Conservation (phyloP, 768 basidiomycete species). For the Gloeostereum incarnatum region DNA sequence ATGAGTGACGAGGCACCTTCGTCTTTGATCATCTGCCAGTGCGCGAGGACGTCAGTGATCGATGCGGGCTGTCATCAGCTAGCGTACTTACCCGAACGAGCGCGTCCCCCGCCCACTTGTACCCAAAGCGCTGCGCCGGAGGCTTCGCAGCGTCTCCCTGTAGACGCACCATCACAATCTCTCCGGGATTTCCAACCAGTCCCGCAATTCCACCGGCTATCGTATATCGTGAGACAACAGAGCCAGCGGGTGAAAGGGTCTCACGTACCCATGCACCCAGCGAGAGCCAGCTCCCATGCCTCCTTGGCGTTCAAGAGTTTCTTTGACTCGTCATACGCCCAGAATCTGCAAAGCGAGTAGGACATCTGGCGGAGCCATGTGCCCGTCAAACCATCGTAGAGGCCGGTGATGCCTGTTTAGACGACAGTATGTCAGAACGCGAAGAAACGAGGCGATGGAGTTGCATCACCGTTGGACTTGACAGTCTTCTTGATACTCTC, state of each 20-base stretch:
- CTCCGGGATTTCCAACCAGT: conserved; percentile 82
- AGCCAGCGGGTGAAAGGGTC: background rate
- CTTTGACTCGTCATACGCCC: conserved; percentile 90
- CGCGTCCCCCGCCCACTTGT: conserved; percentile 85
- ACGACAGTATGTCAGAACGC: conserved; percentile 8
- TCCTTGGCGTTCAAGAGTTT: conserved; percentile 66
- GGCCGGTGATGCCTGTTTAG: conserved; percentile 46
- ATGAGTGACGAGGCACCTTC: conserved; percentile 71
- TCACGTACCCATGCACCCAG: conserved; percentile 78
- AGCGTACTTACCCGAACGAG: conserved; percentile 60
- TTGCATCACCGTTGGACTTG: conserved; percentile 54
- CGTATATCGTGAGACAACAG: background rate
- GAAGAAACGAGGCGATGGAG: conserved; percentile 31
- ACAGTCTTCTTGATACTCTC: conserved; percentile 77
- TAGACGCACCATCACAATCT: conserved; percentile 80
- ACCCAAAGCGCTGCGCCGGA: conserved; percentile 81
- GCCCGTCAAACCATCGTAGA: conserved; percentile 82
- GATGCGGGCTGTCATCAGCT: background rate
- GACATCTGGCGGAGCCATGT: conserved; percentile 92
- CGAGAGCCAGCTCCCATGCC: conserved; percentile 72
- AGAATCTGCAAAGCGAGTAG: conserved; percentile 88
- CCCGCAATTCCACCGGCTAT: conserved; percentile 82
- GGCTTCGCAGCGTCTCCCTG: conserved; percentile 90
- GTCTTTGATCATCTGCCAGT: conserved; percentile 70
- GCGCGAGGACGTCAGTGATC: conserved; percentile 4